Base-by-base conservation (phyloP, 805 yeast species). In the Barnettozyma siamensis region DNA sequence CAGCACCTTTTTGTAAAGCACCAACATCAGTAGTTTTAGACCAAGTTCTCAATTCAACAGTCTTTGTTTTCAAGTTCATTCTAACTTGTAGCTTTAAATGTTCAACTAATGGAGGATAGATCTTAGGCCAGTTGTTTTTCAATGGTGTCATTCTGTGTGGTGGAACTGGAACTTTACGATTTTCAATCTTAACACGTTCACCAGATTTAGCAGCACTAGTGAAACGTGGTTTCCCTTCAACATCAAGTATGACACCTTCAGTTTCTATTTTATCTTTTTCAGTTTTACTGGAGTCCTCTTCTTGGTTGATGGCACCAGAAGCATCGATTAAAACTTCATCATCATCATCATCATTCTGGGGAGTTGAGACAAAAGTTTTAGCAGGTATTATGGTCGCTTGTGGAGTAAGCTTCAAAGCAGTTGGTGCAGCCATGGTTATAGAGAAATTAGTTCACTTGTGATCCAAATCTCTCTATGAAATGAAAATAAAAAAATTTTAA, bases 141-240 rank as follows among this genome's bases (percentile, higher is more conserved):
- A 93, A 73, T 19, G 99, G 99, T 1, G 95, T 75, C 88, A 93
- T 83, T 72, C 99, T 77, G 63, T 93, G 98, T 24, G 97, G 98
- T 31, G 99, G 99, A 26, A 93, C 94, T 3, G 91, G 78, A 10
- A 93, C 85, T 58, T 89, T 89, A 67, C 98, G 75, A 41, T 83
- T 73, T 63, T 91, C 97, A 40, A 82, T 67, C 63, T 88, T 88
- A 24, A 87, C 89, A 48, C 73, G 76, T 66, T 70, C 73, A 5
- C 58, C 66, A 4, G 81, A 60, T 43, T 73, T 71, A 12, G 82
- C 73, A 20, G 88, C 91, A 17, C 89, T 76, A 28, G 79, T 70
- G 59, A 89, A 88, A 53, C 81, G 78, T 34, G 96, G 96, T 54
- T 88, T 84, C 33, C 98, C 98, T 42, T 78, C 75, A 50, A 84